These are phyloP conservation scores for Citrus maxima DNA, from an alignment of 345 rosid species.

Conservation along the genomic window DNA sequence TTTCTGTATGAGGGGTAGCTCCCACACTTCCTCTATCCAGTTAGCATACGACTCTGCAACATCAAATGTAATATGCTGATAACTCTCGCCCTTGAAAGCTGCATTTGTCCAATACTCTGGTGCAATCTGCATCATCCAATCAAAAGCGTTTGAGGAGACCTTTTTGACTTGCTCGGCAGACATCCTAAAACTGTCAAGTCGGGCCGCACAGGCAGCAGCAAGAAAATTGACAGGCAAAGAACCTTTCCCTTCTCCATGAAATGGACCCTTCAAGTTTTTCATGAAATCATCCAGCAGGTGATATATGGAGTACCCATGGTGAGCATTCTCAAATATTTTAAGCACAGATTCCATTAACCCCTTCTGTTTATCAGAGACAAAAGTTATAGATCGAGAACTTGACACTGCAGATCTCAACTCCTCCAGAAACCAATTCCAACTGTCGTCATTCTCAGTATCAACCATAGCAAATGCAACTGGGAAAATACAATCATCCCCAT, in stretches of 20 bases:
- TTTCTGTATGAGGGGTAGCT: constrained; percentile 65
- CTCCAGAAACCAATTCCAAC: constrained; percentile 86
- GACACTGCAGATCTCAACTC: constrained; percentile 58
- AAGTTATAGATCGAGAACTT: constrained; percentile 53
- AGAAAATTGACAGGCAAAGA: constrained; percentile 59
- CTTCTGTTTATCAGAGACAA: constrained; percentile 78
- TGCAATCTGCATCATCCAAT: constrained; percentile 74
- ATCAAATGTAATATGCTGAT: constrained; percentile 55
- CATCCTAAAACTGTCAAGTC: constrained; percentile 52
- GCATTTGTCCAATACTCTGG: constrained; percentile 69
- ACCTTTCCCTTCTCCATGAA: constrained; percentile 75
- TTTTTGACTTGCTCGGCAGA: constrained; percentile 56
- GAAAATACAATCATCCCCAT: constrained; percentile 73
- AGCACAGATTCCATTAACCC: constrained; percentile 49
- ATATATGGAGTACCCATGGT: constrained; percentile 70
- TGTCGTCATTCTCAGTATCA: constrained; percentile 68
- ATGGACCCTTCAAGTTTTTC: constrained; percentile 69
- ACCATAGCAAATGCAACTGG: constrained; percentile 82
- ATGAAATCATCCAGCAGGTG: constrained; percentile 73
- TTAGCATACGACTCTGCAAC: constrained; percentile 52
- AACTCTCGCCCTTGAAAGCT: constrained; percentile 69
- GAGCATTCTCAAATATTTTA: constrained; percentile 63
- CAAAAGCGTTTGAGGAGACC: constrained; percentile 68
- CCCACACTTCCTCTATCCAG: constrained; percentile 77
- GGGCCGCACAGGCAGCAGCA: constrained; percentile 76